These are phyloP conservation scores for Pyrenophora tritici-repentis DNA, from an alignment of 2,329 filamentous ascomycete species.

Conservation along the genomic window DNA sequence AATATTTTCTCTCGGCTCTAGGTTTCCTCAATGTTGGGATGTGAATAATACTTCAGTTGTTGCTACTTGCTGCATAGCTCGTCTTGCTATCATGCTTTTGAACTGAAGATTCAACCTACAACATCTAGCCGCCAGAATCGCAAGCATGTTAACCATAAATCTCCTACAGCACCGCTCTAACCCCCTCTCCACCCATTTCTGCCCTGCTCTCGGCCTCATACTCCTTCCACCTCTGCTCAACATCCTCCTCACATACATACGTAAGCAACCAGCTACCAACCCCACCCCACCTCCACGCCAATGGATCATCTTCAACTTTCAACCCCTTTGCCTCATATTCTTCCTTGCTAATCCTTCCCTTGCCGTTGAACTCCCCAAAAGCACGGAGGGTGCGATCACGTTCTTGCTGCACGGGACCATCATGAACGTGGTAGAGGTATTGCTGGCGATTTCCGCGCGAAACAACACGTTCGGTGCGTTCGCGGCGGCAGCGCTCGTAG, in stretches of 20 bases:
- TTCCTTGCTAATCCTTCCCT: conserved; percentile 23
- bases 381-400: conserved; percentile 51
- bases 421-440: conserved; percentile 64
- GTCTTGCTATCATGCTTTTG: too few species aligned
- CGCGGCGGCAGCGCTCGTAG: conserved; percentile 63
- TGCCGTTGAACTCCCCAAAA: conserved; percentile 39
- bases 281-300: conserved; percentile 47
- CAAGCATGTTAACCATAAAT: too few species aligned
- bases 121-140: too few species aligned
- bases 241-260: conserved; percentile 43
- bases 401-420: conserved; percentile 61
- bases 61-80: too few species aligned
- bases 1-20: too few species aligned
- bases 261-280: conserved; percentile 44
- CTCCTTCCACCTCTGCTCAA: conserved; percentile 37
- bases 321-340: conserved; percentile 29
- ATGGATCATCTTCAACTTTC: conserved; percentile 35
- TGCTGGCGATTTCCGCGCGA: conserved; percentile 65
- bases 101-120: too few species aligned
- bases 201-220: conserved; percentile 16
- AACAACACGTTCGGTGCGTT: conserved; percentile 65
- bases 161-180: conserved; percentile 28
- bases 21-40: too few species aligned
- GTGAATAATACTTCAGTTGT: too few species aligned
- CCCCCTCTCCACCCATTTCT: conserved; percentile 7